Evolutionary conservation across 2,329 filamentous ascomycete genomes (phyloP), one percentile per base, ranked within the genome.

Genomic region (Helminthosporium solani): DNA sequence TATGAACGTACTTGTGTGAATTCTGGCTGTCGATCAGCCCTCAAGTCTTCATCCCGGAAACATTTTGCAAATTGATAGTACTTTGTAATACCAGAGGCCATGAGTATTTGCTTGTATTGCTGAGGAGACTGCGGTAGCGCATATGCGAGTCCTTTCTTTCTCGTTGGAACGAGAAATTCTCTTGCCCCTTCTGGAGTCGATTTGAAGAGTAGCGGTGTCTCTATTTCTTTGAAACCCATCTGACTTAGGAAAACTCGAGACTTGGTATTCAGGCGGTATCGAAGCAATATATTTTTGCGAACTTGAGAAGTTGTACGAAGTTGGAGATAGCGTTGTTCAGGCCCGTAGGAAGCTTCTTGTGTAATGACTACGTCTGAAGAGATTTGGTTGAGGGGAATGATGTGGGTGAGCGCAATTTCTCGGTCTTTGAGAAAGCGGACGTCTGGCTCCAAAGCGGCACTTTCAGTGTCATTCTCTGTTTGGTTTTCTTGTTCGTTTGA

Each of bases 61-160:
- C 94, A 99, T 53, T 84, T 86, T 1, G 94, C 95, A 72, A 96
- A 90, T 61, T 99, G 94, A 70, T 86, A 95, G 67, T 99, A 99
- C 33, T 80, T 82, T 1, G 78, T 74, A 9, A 96, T 80, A 0
- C 92, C 92, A 50, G 88, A 87, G 0, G 90, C 88, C 90, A 99
- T 97, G 33, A 99, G 79, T 2, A 96, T 88, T 73, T 99, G 94
- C 73, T 99, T 99, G 67, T 97, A 99, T 69, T 99, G 94, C 68
- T 99, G 94, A 0, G 94, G 94, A 55, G 92, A 97, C 68, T 99
- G 95, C 0, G 91, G 91, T 16, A 99, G 75, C 7, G 94, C 94
- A 69, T 97, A 99, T 3, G 89, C 90, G 49, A 84, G 75, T 0
- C 89, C 90, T 1, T 78, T 78, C 28, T 79, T 81, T 21, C 94